A percentile compares a stretch with the other conserved stretches of the same genome.
phyloP scores from a whole-genome alignment of 2,329 filamentous ascomycete genomes.

The Fusarium coicis region DNA sequence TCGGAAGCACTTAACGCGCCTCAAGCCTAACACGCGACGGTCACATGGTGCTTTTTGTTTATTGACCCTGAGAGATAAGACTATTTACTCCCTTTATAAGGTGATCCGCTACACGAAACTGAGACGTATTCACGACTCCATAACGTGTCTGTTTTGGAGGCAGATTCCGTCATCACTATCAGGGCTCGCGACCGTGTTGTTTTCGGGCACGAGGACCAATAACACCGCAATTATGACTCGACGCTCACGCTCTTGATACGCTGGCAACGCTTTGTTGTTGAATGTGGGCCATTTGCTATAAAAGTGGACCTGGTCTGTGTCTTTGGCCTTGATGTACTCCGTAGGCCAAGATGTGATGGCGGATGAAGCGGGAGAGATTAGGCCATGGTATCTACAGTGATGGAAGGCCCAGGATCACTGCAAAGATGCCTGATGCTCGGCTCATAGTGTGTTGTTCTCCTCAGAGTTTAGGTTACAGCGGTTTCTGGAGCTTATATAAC shows the following conservation, averaged over 20 bases:
- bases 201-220: slow-evolving; percentile 14
- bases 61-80: slow-evolving; percentile 16
- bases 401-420: neutral
- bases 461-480: neutral
- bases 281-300: slow-evolving; percentile 7
- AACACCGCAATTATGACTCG: slow-evolving; percentile 24
- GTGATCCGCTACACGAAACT: slow-evolving; percentile 9
- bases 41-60: slow-evolving; percentile 39
- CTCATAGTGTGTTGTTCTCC: neutral
- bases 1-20: slow-evolving; percentile 41
- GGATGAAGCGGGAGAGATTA: slow-evolving; percentile 16
- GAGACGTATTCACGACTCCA: neutral
- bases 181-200: slow-evolving; percentile 9
- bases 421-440: neutral
- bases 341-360: neutral
- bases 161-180: neutral
- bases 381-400: slow-evolving; percentile 21
- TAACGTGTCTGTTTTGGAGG: neutral
- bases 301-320: slow-evolving; percentile 13
- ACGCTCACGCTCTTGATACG: slow-evolving; percentile 27
- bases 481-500: neutral
- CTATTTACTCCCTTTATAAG: slow-evolving; percentile 3
- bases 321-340: neutral
- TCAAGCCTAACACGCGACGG: slow-evolving; percentile 38
- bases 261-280: slow-evolving; percentile 25